A percentile compares a stretch with the other conserved stretches of the same genome.
Conservation (phyloP, 1,139 yeast genomes). For the Nakaseomyces delphensis region DNA sequence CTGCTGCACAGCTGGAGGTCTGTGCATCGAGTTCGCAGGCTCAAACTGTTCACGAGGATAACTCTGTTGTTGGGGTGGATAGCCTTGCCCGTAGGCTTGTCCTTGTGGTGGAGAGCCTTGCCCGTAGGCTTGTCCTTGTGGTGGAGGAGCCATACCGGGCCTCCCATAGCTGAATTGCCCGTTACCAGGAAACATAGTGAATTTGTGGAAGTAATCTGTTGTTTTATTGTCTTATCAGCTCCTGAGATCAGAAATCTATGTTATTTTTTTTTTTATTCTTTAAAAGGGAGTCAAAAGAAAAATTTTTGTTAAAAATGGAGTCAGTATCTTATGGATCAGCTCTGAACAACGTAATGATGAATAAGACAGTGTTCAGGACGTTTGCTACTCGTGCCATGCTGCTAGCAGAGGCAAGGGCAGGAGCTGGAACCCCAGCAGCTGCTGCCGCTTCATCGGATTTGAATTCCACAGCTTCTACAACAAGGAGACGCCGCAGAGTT, state of each 20-base stretch:
- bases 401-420: neutral
- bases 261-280: too few species aligned
- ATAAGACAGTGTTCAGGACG: too few species aligned
- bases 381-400: too few species aligned
- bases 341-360: too few species aligned
- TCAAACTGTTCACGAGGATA: conserved; percentile 10
- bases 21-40: conserved; percentile 10
- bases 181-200: conserved; percentile 29
- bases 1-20: conserved; percentile 11
- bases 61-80: neutral
- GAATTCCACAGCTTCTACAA: neutral
- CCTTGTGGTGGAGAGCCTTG: conserved; percentile 10
- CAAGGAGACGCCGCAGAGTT: conserved; percentile 37
- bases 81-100: conserved; percentile 5
- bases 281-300: too few species aligned
- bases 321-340: too few species aligned
- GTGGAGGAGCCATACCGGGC: conserved; percentile 17
- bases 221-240: too few species aligned
- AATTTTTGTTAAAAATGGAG: too few species aligned
- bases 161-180: conserved; percentile 25
- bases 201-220: too few species aligned
- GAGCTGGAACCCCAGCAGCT: neutral
- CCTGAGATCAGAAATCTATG: too few species aligned
- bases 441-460: neutral
- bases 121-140: conserved; percentile 8